phyloP scores from a whole-genome alignment of 176 grass and related monocot genomes.

The Eremochloa ophiuroides region DNA sequence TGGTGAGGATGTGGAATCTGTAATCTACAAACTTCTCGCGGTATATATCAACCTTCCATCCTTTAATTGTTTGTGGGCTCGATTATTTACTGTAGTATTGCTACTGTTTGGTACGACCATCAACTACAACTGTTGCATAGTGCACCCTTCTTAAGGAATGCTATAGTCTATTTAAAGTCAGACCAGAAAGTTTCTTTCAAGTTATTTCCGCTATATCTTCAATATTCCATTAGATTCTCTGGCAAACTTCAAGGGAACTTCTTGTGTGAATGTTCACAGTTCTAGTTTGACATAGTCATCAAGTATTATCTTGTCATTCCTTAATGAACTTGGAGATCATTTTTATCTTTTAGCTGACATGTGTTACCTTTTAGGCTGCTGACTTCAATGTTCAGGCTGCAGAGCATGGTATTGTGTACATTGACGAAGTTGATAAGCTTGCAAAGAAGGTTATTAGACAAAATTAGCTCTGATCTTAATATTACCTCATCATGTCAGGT shows the following conservation, averaged over 20 bases:
- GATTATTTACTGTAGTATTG: not conserved
- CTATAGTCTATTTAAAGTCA: not conserved
- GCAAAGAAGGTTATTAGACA: constrained; percentile 53
- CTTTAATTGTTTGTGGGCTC: no score
- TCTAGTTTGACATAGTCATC: not conserved
- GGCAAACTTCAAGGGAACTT: not conserved
- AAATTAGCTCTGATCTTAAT: constrained; percentile 3
- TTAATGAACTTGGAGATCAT: not conserved
- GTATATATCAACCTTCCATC: constrained; percentile 27
- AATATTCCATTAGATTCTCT: not conserved
- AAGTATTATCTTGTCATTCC: not conserved
- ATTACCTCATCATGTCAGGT: not conserved
- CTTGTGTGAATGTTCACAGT: not conserved
- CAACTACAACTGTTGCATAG: not conserved
- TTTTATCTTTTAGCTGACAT: constrained; percentile 13
- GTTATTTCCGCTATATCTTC: not conserved
- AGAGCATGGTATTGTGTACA: constrained; percentile 67
- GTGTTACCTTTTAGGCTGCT: constrained; percentile 46
- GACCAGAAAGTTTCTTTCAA: not conserved
- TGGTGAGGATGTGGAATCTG: constrained; percentile 60
- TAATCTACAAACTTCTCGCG: constrained; percentile 53
- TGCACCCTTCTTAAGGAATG: not conserved
- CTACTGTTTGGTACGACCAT: not conserved
- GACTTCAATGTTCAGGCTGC: constrained; percentile 50
- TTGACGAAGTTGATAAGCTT: constrained; percentile 83